These are phyloP conservation scores for Pestalotiopsis sp. DNA, from an alignment of 2,329 filamentous ascomycete species.

Conservation along the genomic window DNA sequence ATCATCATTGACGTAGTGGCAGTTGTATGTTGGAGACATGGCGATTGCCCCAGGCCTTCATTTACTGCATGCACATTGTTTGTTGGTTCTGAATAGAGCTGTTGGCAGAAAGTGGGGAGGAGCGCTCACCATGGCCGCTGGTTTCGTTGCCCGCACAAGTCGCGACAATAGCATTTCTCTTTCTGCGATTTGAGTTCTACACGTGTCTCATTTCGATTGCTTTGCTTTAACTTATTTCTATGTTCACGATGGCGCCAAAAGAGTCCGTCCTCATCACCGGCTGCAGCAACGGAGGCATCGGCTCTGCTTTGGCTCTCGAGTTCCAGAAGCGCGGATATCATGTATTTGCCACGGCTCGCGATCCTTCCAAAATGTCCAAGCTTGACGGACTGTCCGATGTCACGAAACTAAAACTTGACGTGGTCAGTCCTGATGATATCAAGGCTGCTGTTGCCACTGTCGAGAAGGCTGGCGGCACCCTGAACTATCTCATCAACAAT, in stretches of 20 bases:
- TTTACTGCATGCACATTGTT: no score
- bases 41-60: no score
- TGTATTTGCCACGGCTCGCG: conserved; percentile 27
- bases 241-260: neutral
- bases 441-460: conserved; percentile 18
- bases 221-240: no score
- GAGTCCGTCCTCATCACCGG: conserved; percentile 14
- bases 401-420: conserved; percentile 31
- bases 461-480: conserved; percentile 7
- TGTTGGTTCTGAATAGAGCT: no score
- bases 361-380: conserved; percentile 22
- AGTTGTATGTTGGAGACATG: no score
- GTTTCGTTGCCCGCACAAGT: no score
- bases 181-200: no score
- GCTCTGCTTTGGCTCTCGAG: conserved; percentile 22
- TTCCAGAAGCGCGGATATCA: conserved; percentile 5
- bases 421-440: conserved; percentile 29
- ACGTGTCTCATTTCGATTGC: no score
- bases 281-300: conserved; percentile 22
- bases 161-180: no score
- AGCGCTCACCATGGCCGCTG: no score
- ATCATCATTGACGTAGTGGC: no score
- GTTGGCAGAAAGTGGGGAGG: no score
- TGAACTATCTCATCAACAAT: conserved; percentile 31
- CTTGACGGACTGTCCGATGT: conserved; percentile 21